Evolutionary conservation across 2,329 filamentous ascomycete genomes (phyloP).

Genomic region (Verticillium isaacii): DNA sequence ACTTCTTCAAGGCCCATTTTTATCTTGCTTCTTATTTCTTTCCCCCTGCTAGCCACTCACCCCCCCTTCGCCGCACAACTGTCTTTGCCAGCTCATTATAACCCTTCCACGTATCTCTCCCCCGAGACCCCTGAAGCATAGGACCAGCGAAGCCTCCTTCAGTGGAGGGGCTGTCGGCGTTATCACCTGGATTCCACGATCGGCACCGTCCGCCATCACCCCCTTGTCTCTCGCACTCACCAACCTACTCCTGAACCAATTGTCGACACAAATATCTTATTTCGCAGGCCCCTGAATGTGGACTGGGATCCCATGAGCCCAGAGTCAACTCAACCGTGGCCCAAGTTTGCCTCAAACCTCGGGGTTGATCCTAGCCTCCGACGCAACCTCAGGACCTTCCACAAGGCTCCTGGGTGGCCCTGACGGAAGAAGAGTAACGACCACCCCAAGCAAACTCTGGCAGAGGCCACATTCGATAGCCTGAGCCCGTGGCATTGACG

Average conservation of each 20-base stretch:
- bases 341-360: background rate
- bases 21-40: background rate
- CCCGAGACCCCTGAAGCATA: background rate
- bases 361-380: background rate
- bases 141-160: background rate
- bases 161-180: background rate
- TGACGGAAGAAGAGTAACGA: background rate
- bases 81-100: background rate
- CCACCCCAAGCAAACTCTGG: background rate
- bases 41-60: constrained; percentile 3
- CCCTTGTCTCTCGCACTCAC: background rate
- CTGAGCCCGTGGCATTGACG: background rate
- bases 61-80: constrained; percentile 2
- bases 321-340: background rate
- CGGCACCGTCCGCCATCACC: background rate
- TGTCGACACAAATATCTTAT: background rate
- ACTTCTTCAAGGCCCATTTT: background rate
- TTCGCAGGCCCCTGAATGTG: background rate
- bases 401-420: background rate
- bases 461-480: background rate
- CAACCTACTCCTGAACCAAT: background rate
- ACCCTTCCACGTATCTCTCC: background rate
- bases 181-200: background rate
- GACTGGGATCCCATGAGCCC: background rate
- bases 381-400: background rate